These are phyloP conservation scores for Platanus orientalis DNA, from an alignment of 164 flowering plant species.

Conservation along the genomic window DNA sequence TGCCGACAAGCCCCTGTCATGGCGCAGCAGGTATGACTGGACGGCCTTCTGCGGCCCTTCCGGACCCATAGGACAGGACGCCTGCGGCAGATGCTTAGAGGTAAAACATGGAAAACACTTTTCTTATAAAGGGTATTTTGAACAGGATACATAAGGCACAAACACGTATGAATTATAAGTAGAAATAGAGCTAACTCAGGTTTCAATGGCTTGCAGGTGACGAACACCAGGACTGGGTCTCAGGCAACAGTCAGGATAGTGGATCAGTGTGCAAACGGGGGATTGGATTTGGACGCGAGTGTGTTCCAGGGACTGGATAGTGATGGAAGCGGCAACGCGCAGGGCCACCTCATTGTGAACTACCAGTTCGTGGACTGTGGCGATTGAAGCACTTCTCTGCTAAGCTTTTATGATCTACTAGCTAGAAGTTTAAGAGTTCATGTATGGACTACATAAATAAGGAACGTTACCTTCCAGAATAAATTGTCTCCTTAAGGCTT, in stretches of 20 bases:
- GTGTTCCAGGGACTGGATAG: constrained; percentile 54
- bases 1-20: constrained; percentile 38
- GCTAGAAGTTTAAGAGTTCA: too few relatives aligned
- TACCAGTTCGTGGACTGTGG: constrained; percentile 53
- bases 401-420: too few relatives aligned
- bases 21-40: constrained; percentile 56
- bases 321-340: constrained; percentile 40
- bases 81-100: constrained; percentile 52
- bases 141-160: too few relatives aligned
- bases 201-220: constrained; percentile 67
- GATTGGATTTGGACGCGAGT: constrained; percentile 60
- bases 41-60: constrained; percentile 56
- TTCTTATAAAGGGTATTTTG: too few relatives aligned
- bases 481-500: too few relatives aligned
- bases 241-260: constrained; percentile 58
- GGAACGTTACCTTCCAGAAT: too few relatives aligned
- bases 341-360: constrained; percentile 50
- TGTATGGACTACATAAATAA: too few relatives aligned
- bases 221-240: constrained; percentile 49
- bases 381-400: too few relatives aligned
- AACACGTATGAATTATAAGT: too few relatives aligned
- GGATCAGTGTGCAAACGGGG: constrained; percentile 81
- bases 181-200: too few relatives aligned
- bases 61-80: constrained; percentile 40
- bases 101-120: too few relatives aligned